Conservation (phyloP, 2,329 filamentous ascomycete species). For the Herpotrichia juniperi region DNA sequence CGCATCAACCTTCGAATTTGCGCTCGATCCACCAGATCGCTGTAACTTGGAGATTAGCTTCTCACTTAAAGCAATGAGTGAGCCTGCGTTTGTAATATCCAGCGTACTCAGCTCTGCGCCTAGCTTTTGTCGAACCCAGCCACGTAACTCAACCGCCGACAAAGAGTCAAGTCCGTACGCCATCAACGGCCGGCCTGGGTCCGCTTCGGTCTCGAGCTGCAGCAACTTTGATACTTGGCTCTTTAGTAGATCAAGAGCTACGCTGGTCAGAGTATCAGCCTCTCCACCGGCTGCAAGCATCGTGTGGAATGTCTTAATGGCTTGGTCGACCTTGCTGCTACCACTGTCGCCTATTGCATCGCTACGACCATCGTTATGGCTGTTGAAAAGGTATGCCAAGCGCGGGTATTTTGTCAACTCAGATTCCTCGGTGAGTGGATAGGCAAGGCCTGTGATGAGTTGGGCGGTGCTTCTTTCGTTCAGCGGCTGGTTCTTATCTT, state of each 20-base stretch:
- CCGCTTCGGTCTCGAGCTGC: slow-evolving; percentile 6
- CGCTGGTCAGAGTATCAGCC: not conserved
- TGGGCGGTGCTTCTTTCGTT: slow-evolving; percentile 3
- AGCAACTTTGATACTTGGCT: slow-evolving; percentile 3
- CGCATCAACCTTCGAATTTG: too few species aligned
- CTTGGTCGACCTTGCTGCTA: not conserved
- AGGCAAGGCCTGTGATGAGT: slow-evolving; percentile 15
- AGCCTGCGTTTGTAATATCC: slow-evolving; percentile 22
- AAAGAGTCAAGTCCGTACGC: slow-evolving; percentile 26
- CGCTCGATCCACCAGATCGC: too few species aligned
- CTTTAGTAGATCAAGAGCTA: not conserved
- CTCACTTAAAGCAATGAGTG: slow-evolving; percentile 21
- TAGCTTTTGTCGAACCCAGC: slow-evolving; percentile 18
- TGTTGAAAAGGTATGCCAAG: slow-evolving; percentile 4
- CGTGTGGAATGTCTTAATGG: not conserved
- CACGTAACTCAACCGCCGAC: slow-evolving; percentile 23
- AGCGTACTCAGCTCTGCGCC: slow-evolving; percentile 21
- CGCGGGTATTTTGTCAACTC: not conserved
- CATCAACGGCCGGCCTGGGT: slow-evolving; percentile 15
- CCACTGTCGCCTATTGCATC: not conserved
- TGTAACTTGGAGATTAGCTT: slow-evolving; percentile 8
- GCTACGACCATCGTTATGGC: not conserved
- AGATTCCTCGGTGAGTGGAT: not conserved
- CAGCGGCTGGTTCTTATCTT: slow-evolving; percentile 1
- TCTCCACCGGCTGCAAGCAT: not conserved